Evolutionary conservation across 176 grass and related monocot species (phyloP).

Genomic region (Musa troglodytarum): DNA sequence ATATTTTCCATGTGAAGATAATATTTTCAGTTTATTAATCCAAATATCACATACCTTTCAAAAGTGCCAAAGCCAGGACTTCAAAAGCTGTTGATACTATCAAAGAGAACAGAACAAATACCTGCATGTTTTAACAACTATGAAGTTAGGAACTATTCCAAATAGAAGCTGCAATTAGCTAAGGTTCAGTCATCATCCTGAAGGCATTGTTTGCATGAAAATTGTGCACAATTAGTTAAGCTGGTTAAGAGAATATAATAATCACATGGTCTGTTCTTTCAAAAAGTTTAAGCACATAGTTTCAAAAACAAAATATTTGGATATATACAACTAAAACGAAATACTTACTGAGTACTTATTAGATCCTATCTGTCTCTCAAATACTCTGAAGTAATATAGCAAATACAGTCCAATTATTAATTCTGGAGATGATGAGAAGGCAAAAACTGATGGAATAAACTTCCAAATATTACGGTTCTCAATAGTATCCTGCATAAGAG

Average conservation of each 20-base stretch:
- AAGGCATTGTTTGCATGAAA: background rate
- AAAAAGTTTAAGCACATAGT: background rate
- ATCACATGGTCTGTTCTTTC: background rate
- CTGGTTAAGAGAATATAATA: background rate
- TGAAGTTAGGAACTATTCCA: slow-evolving; percentile 5
- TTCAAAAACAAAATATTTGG: background rate
- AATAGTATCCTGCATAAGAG: slow-evolving; percentile 19
- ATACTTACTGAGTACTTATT: slow-evolving; percentile 29
- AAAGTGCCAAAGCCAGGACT: slow-evolving; percentile 54
- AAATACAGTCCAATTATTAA: slow-evolving; percentile 24
- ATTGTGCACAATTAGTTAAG: no score
- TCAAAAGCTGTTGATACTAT: slow-evolving; percentile 58
- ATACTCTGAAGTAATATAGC: slow-evolving; percentile 28
- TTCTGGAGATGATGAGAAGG: slow-evolving; percentile 25
- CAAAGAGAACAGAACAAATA: slow-evolving; percentile 70
- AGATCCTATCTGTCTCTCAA: slow-evolving; percentile 28
- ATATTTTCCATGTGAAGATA: slow-evolving; percentile 1
- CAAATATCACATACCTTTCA: slow-evolving; percentile 48
- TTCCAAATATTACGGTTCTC: slow-evolving; percentile 9
- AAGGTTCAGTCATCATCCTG: background rate
- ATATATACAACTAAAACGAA: background rate
- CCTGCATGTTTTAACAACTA: slow-evolving; percentile 43
- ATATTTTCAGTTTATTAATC: background rate
- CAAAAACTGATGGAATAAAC: slow-evolving; percentile 17
- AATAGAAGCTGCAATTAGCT: background rate